phyloP scores from a whole-genome alignment of 306 rosid genomes.

The Gynostemma pentaphyllum region DNA sequence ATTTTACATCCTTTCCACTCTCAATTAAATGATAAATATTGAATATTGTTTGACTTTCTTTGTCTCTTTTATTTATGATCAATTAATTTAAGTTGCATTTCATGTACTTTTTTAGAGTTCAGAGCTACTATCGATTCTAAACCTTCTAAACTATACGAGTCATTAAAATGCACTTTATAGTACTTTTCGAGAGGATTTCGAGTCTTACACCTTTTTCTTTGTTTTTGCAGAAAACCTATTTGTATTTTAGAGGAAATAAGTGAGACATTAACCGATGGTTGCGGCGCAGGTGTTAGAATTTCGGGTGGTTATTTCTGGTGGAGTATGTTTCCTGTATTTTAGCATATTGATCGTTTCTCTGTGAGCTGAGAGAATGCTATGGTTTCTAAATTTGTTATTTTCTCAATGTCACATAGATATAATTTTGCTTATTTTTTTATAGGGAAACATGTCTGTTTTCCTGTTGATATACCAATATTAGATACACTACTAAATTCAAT shows the following conservation, averaged over 20 bases:
- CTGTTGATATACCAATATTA: background rate
- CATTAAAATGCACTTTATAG: background rate
- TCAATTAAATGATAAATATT: background rate
- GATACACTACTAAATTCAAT: no score
- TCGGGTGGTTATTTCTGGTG: background rate
- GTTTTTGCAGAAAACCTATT: slow-evolving; percentile 74
- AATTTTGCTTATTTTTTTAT: background rate
- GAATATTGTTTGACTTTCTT: slow-evolving; percentile 9
- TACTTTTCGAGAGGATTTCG: background rate
- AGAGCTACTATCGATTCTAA: background rate
- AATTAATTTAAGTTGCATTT: background rate
- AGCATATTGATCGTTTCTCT: background rate
- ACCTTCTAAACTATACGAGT: background rate
- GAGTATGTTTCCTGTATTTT: slow-evolving; percentile 1
- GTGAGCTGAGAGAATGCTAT: background rate
- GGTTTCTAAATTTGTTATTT: background rate
- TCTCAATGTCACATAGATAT: background rate
- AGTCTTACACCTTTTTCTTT: background rate
- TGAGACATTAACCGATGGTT: slow-evolving; percentile 24
- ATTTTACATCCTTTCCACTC: background rate
- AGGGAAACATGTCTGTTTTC: background rate
- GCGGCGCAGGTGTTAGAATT: background rate
- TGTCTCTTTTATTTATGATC: background rate
- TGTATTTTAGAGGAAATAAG: slow-evolving; percentile 81
- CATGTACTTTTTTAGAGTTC: background rate